Percentiles rank a stretch among this genome's conserved stretches.
Conservation (phyloP, 2,329 filamentous ascomycete genomes). For the Cladosporium colombiae region DNA sequence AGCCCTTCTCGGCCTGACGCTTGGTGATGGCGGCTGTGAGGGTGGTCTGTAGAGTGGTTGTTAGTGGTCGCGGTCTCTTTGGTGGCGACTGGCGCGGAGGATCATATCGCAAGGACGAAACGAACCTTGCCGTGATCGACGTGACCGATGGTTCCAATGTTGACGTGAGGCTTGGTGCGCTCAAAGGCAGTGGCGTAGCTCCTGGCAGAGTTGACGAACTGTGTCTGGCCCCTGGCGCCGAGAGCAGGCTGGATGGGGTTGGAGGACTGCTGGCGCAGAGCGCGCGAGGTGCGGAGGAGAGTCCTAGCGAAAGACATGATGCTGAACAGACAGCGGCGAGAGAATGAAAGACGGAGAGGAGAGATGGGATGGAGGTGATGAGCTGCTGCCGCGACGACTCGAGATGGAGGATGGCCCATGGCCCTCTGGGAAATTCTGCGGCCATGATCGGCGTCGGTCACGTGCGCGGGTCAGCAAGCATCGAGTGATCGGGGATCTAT, state of each 20-base stretch:
- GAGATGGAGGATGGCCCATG: neutral
- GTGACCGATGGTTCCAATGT: conserved; percentile 98
- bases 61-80: conserved; percentile 21
- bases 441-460: neutral
- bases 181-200: conserved; percentile 69
- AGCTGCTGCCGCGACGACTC: neutral
- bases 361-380: conserved; percentile 9
- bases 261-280: conserved; percentile 67
- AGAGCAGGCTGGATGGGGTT: conserved; percentile 76
- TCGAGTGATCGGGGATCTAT: neutral
- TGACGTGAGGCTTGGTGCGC: conserved; percentile 95
- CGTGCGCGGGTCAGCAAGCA: neutral
- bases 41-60: conserved; percentile 68
- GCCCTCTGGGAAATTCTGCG: neutral
- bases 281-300: conserved; percentile 79
- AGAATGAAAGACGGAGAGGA: conserved; percentile 18
- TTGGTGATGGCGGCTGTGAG: conserved; percentile 99
- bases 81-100: neutral
- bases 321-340: conserved; percentile 15
- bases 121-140: conserved; percentile 98
- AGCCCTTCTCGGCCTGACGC: conserved; percentile 90
- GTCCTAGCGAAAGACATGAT: conserved; percentile 76
- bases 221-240: conserved; percentile 62
- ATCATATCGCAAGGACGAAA: neutral
- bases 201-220: conserved; percentile 65